Base-by-base conservation (phyloP, 108 stramenopile genomes). In the Chaetoceros tenuissimus region DNA sequence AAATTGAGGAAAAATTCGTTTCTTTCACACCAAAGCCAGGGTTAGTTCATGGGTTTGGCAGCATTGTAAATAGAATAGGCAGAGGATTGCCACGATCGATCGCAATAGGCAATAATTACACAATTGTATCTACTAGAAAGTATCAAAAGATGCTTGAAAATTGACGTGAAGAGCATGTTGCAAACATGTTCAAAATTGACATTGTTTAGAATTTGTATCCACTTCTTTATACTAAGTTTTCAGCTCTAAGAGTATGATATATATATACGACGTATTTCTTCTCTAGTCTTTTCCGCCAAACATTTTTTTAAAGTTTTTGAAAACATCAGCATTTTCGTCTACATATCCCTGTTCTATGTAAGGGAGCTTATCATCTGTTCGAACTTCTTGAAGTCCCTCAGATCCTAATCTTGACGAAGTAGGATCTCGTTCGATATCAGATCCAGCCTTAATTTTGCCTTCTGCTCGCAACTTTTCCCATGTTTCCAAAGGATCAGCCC, bases 291-390 rank as follows among this genome's bases (percentile, higher is more conserved):
- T 63, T 23, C 64, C 64, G 18, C 70, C 64, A 31, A 70, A 70
- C 7, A 70, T 5, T 16, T 52, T 40, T 30, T 31, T 54, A 7
- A 68, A 17, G 20, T 48, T 48, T 2, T 31, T 57, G 27, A 64
- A 43, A 5, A 59, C 55, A 30, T 68, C 62, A n/a, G 51, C 62
- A 44, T 53, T 46, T 34, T 68, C 72, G 18, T 61, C 59, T 13
- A 73, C 72, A 22, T 68, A 73, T 8, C 72, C 72, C 19, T 62
- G 61, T 51, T 73, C 72, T 44, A 73, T 73, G 67, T 73, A 74
- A 10, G 73, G 73, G 51, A 74, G 25, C 16, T 48, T 31, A 50
- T 74, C 73, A 43, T 74, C 73, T 0, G 47, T 49, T 5, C 73
- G 62, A 3, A 68, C 50, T 13, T 74, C 73, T 1, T 52, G 29